Evolutionary conservation across 192 early-diverging fungal species (phyloP), one percentile per base, ranked within the genome.

Genomic region (Phlyctochytrium planicorne): DNA sequence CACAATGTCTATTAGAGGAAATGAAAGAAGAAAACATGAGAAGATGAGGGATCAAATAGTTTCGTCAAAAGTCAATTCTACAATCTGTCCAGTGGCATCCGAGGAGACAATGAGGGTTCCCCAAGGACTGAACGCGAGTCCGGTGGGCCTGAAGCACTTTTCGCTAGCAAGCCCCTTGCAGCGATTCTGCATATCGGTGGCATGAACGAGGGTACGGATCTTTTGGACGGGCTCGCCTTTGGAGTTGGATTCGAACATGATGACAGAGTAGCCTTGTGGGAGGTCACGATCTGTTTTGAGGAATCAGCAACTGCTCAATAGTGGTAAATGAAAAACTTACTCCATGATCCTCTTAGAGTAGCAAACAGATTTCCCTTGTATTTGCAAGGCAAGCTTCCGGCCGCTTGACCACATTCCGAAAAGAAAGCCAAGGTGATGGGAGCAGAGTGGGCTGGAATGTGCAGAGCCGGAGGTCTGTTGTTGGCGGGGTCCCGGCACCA

Each of bases 301-400:
- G 17, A 0, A 10, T 27, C 0, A 62, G 30, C 30, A 36, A 31
- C 10, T 32, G 16, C 12, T 23, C 29, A 23, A 62, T 27, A 23
- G 25, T 33, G 55, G 17, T 31, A 30, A 61, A 17, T 23, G 35
- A 33, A 27, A 60, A 1, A 34, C 57, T 63, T 30, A 69, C 67
- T 76, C 74, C 78, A 76, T 27, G 74, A 77, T 12, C 78, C 78
- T 55, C 68, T 70, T 27, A 80, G 74, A 10, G 78, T 57, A 34
- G 76, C 50, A 68, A 69, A 61, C 24, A 62, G 33, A 33, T 63
- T 59, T 52, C 72, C 67, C 3, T 33, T 53, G 4, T 27, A 16
- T 53, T 25, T 30, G 33, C 72, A 74, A 16, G 72, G 72, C 6
- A 63, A 34, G 10, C 27, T 37, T n/a, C 30, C 32, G 32, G 34